Conservation (phyloP, 2,329 filamentous ascomycete species). For the Bipolaris gigantea region DNA sequence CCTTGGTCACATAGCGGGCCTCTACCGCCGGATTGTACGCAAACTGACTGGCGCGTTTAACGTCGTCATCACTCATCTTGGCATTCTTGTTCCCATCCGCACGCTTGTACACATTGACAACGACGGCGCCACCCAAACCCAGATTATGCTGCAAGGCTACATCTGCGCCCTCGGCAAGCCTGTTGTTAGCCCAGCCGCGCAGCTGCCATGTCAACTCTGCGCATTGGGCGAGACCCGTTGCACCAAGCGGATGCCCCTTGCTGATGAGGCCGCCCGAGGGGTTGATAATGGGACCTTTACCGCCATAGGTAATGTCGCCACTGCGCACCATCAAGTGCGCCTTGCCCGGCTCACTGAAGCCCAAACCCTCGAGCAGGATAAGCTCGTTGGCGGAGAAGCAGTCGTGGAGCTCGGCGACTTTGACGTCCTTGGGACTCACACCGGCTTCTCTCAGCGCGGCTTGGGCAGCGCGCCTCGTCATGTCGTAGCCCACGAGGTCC, state of each 20-base stretch:
- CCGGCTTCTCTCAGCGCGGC: slow-evolving; percentile 73
- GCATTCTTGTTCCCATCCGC: slow-evolving; percentile 71
- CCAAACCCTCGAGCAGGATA: slow-evolving; percentile 81
- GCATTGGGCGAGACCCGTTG: slow-evolving; percentile 89
- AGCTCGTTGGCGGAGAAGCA: slow-evolving; percentile 96
- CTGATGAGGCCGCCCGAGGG: slow-evolving; percentile 91
- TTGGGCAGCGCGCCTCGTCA: slow-evolving; percentile 72
- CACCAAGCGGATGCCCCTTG: slow-evolving; percentile 92
- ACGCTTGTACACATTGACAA: slow-evolving; percentile 84
- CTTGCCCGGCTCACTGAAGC: slow-evolving; percentile 74
- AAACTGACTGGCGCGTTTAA: slow-evolving; percentile 68
- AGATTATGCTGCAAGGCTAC: slow-evolving; percentile 88
- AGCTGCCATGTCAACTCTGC: slow-evolving; percentile 94
- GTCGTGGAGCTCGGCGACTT: slow-evolving; percentile 90
- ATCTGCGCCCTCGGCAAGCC: slow-evolving; percentile 66
- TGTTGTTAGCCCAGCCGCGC: slow-evolving; percentile 92
- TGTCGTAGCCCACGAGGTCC: slow-evolving; percentile 86
- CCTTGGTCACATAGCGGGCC: slow-evolving; percentile 81
- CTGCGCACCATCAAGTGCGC: slow-evolving; percentile 85
- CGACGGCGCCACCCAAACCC: slow-evolving; percentile 84
- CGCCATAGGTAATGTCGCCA: slow-evolving; percentile 89
- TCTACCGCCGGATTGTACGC: slow-evolving; percentile 91
- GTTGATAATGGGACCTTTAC: slow-evolving; percentile 75
- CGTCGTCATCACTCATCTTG: slow-evolving; percentile 62
- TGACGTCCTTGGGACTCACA: slow-evolving; percentile 66